Evolutionary conservation across 164 flowering plant species (phyloP).

Genomic region (Dillenia suffruticosa): DNA sequence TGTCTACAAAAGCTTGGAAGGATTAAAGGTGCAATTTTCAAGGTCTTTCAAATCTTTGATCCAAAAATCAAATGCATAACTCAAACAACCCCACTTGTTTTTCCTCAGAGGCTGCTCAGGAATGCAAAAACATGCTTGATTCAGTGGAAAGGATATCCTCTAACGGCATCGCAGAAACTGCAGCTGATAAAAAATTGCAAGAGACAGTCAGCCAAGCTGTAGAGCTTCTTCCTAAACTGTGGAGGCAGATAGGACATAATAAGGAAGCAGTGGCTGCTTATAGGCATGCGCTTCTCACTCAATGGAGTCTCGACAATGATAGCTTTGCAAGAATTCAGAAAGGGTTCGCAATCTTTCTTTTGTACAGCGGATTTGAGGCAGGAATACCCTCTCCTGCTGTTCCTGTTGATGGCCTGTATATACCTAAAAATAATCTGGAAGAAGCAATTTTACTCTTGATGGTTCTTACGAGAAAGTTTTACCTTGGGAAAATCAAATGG

Average conservation of each 20-base stretch:
- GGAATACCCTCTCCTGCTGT: slow-evolving; percentile 75
- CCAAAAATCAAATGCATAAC: neutral
- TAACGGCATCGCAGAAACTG: slow-evolving; percentile 61
- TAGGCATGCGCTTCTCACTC: slow-evolving; percentile 82
- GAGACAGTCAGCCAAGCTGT: slow-evolving; percentile 87
- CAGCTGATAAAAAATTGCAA: slow-evolving; percentile 76
- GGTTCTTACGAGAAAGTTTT: slow-evolving; percentile 70
- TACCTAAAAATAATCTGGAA: slow-evolving; percentile 84
- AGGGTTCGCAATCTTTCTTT: slow-evolving; percentile 69
- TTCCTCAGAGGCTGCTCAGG: slow-evolving; percentile 84
- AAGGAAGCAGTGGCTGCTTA: slow-evolving; percentile 81
- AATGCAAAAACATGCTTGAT: slow-evolving; percentile 85
- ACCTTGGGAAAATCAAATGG: slow-evolving; percentile 67
- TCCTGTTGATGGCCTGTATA: slow-evolving; percentile 72
- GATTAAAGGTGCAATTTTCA: slow-evolving; percentile 40
- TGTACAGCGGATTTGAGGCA: slow-evolving; percentile 88
- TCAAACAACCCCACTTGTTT: slow-evolving; percentile 15
- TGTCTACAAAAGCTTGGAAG: slow-evolving; percentile 93
- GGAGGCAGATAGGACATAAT: slow-evolving; percentile 73
- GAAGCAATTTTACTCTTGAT: slow-evolving; percentile 85
- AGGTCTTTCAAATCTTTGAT: neutral
- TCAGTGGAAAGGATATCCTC: slow-evolving; percentile 85
- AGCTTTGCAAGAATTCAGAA: slow-evolving; percentile 87
- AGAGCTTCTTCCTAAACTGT: slow-evolving; percentile 96
- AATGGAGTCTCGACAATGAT: slow-evolving; percentile 83